Base-by-base conservation (phyloP, 1,139 yeast genomes). In the Yamadazyma mexicana region DNA sequence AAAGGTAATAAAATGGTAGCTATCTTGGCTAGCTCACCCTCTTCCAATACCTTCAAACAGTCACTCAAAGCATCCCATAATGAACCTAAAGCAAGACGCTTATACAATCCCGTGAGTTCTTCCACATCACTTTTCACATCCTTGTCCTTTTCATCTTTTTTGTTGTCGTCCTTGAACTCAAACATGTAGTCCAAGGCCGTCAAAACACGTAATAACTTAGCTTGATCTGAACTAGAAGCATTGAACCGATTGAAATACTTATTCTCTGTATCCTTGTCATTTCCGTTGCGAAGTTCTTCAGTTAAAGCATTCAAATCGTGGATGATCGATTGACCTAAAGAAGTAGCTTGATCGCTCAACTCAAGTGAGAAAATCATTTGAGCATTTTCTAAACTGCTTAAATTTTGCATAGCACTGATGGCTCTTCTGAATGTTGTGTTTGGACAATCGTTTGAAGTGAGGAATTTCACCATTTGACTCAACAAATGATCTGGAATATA, bases 1-100 rank as follows among this genome's bases (percentile, higher is more conserved):
- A 88, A 62, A 0, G 98, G 98, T 23, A 92, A 68, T 29, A 91
- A 64, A 1, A 89, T 85, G 1, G 95, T 86, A 1, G 96, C 92
- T 35, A 88, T 78, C 45, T 83, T 83, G 10, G 79, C 66, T 39
- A 76, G 61, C 25, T 62, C 60, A 25, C 66, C 61, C 12, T 72
- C 76, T 49, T 79, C 83, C 52, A 88, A 67, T 6, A 77, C 69
- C 33, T 81, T 64, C 49, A 92, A 66, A 48, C 94, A 82, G 33
- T 81, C 85, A 62, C 96, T 86, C 36, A 92, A 71, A 1, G 94
- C 86, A 37, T 83, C 85, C 98, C 98, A 92, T 20, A 92, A 62
- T 1, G 81, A 74, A 1, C 95, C 94, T 42, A 91, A 66, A 1
- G 87, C 79, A 56, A 91, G 75, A 29, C 73, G 73, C 44, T 78